A percentile compares a stretch with the other conserved stretches of the same genome.
Conservation (phyloP, 768 basidiomycete genomes). For the Auricularia auricula-judae region DNA sequence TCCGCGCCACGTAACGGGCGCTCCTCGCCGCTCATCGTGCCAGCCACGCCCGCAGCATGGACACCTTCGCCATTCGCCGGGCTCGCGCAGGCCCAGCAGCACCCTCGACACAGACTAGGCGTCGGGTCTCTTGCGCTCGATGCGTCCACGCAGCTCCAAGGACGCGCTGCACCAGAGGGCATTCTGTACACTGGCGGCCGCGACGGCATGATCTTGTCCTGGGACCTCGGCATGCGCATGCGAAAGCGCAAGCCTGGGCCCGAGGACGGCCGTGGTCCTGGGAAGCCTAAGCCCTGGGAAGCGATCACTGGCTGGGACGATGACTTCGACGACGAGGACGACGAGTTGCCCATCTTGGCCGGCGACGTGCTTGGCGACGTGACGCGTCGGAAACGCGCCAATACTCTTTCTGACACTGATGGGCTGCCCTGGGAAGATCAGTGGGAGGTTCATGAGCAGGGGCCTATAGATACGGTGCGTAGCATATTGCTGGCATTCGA, state of each 20-base stretch:
- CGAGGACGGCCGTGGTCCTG: conserved; percentile 18
- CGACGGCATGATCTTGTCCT: conserved; percentile 79
- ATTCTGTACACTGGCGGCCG: conserved; percentile 85
- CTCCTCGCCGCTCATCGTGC: conserved; percentile 55
- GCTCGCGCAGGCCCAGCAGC: conserved; percentile 15
- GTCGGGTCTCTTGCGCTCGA: conserved; percentile 84
- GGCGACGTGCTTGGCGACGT: conserved; percentile 75
- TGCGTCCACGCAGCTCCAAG: conserved; percentile 64
- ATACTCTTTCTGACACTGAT: conserved; percentile 8
- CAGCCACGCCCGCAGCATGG: conserved; percentile 11
- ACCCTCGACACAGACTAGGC: conserved; percentile 80
- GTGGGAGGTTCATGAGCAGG: conserved; percentile 60
- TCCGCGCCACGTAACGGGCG: conserved; percentile 54
- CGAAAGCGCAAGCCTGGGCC: conserved; percentile 24
- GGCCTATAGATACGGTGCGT: conserved; percentile 8
- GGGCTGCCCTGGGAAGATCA: conserved; percentile 52
- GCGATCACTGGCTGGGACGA: conserved; percentile 77
- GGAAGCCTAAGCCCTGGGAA: conserved; percentile 51
- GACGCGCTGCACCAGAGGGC: conserved; percentile 59
- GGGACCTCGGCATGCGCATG: conserved; percentile 71
- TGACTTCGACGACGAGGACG: conserved; percentile 48
- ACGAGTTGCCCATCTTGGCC: conserved; percentile 47
- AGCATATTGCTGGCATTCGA: conserved; percentile 17
- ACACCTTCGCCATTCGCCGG: conserved; percentile 9
- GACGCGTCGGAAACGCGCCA: not conserved